phyloP scores from a whole-genome alignment of 1,284 basidiomycete species.

The Erythrobasidium hasegawianum region DNA sequence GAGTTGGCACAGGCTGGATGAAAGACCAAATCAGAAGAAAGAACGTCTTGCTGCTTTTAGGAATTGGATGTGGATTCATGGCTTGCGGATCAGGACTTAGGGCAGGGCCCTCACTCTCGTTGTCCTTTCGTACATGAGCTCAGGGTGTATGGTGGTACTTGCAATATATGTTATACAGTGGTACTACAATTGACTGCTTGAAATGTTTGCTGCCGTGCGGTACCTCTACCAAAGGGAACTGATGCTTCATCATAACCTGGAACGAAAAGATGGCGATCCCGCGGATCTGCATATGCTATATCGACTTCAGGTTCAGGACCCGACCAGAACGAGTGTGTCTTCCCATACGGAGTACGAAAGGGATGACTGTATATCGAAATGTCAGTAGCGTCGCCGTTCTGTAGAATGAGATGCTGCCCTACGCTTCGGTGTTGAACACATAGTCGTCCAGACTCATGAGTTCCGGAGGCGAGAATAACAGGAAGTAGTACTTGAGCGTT shows the following conservation, averaged over 20 bases:
- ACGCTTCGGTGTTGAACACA: conserved; percentile 51
- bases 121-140: no score
- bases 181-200: conserved; percentile 7
- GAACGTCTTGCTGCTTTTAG: no score
- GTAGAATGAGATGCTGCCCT: no score
- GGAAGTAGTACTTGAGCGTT: conserved; percentile 50
- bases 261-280: conserved; percentile 14
- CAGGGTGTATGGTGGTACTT: no score
- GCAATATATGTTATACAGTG: no score
- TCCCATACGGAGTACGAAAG: conserved; percentile 9
- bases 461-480: conserved; percentile 48
- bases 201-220: conserved; percentile 26
- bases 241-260: background rate
- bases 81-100: no score
- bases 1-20: no score
- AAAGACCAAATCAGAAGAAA: no score
- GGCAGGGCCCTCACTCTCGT: no score
- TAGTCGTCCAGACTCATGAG: conserved; percentile 57
- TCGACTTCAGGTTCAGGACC: conserved; percentile 25
- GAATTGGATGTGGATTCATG: no score
- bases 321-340: conserved; percentile 12
- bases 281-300: conserved; percentile 20
- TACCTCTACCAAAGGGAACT: conserved; percentile 16
- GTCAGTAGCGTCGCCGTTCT: no score
- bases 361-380: no score